Base-by-base conservation (phyloP, 2,329 filamentous ascomycete species). In the Monosporascus sp. region DNA sequence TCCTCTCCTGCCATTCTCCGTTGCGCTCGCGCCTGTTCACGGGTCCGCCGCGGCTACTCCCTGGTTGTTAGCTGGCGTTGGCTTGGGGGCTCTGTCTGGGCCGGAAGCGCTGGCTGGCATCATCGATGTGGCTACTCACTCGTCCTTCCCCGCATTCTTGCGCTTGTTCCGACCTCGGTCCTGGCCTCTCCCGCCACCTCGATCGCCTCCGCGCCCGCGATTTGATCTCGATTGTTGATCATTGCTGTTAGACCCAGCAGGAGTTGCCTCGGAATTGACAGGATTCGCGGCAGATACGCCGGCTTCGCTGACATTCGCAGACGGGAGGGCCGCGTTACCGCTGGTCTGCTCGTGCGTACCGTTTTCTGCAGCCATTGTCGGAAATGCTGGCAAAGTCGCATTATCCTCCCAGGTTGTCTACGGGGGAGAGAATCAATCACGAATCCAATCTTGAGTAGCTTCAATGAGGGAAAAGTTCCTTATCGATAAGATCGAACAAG, bases 11-110 rank as follows among this genome's bases (percentile, higher is more conserved):
- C 60, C 75, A 71, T 43, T 78, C 73, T 26, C 77, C 72, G 56
- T 76, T 73, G 50, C 77, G 74, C 55, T 74, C 70, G 63, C 81
- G 72, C 65, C 78, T 81, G 66, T 81, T 78, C 76, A 70, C 56
- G 62, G 68, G 67, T 65, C 73, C 70, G 53, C 78, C 70, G 53
- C 78, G 75, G 66, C 79, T 80, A 72, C 63, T 59, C 71, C 72
- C 82, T 79, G 78, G 78, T 74, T 64, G 68, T 65, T 51, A 59
- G 49, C 14, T 44, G 14, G 55, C 45, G 61, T 67, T 64, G 63
- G 63, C 52, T 58, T 60, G 20, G 53, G 55, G 49, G 48, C 55
- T 48, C 44, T 19, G 40, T 14, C 4, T 14, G 6, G 40, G 14
- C 19, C 22, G 19, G 40, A n/a, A 19, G 37, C 17, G 37, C 37